These are phyloP conservation scores for Taxawa tesnikishii DNA, from an alignment of 2,329 filamentous ascomycete species.

Conservation along the genomic window DNA sequence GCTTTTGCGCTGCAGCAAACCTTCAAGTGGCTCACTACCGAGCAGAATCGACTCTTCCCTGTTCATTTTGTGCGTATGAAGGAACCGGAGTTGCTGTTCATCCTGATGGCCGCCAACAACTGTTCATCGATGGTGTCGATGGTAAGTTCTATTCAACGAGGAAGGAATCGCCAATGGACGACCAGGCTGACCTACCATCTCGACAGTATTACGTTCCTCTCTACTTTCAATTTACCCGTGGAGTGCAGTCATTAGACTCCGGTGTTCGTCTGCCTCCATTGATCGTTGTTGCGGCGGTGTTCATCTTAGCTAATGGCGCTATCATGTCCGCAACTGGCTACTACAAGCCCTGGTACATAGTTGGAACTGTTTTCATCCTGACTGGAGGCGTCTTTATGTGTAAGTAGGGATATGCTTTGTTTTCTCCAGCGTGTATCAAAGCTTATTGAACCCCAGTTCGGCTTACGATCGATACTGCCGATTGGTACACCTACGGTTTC, in stretches of 20 bases:
- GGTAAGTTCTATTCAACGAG: slow-evolving; percentile 6
- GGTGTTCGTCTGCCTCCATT: slow-evolving; percentile 31
- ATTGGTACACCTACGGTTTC: slow-evolving; percentile 15
- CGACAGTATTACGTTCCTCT: slow-evolving; percentile 47
- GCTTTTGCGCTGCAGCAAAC: slow-evolving; percentile 37
- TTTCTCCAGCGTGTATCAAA: not conserved
- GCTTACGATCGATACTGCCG: slow-evolving; percentile 8
- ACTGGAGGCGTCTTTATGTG: slow-evolving; percentile 25
- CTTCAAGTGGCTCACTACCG: slow-evolving; percentile 36
- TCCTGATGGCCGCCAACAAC: slow-evolving; percentile 24
- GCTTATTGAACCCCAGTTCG: too few relatives aligned
- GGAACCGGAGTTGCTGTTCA: slow-evolving; percentile 30
- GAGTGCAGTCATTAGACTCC: slow-evolving; percentile 28
- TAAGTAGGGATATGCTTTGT: too few relatives aligned
- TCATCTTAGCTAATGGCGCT: slow-evolving; percentile 24
- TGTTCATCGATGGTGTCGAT: slow-evolving; percentile 9
- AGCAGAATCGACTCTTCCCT: slow-evolving; percentile 35
- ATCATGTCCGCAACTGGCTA: slow-evolving; percentile 25
- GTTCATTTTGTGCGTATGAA: slow-evolving; percentile 29
- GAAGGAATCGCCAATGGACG: too few relatives aligned
- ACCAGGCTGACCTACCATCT: too few relatives aligned
- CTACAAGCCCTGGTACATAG: slow-evolving; percentile 29
- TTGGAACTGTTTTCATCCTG: slow-evolving; percentile 22
- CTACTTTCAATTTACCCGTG: slow-evolving; percentile 40
- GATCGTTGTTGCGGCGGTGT: slow-evolving; percentile 23